Base-by-base conservation (phyloP, 2,329 filamentous ascomycete species). In the Orbilia oligospora region DNA sequence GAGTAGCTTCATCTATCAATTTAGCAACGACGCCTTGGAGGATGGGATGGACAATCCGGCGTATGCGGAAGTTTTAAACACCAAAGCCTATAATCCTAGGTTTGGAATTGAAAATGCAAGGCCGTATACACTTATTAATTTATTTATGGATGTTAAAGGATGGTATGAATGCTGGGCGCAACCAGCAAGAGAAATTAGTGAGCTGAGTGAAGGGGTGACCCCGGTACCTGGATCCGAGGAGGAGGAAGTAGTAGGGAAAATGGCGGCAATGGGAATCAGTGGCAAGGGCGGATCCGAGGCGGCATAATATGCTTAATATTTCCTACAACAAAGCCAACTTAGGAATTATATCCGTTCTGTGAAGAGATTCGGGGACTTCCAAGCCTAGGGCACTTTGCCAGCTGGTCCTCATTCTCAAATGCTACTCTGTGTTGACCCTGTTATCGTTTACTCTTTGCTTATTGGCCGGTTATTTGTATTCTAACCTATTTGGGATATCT, bases 131-230 rank as follows among this genome's bases (percentile, higher is more conserved):
- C 18, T 36, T 9, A 38, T 71, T 0, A 33, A 65, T 33, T n/a
- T 71, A 14, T 64, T 71, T 22, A 46, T 41, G 18, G 5, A 30
- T 24, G 36, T 64, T 38, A 33, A 46, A 46, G 33, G 1, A 5
- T 71, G 68, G 68, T 65, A 71, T 20, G 68, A 61, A 22, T 65
- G 68, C 14, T 71, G 68, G 68, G 56, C 48, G 5, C 16, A 16
- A 1, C 56, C 68, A 20, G 8, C 56, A 27, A 41, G 27, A 33
- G 38, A 44, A 27, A 27, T 71, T 10, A 1, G 36, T 20, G 9
- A 9, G 30, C 18, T 64, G 12, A 33, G 33, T 0, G 51, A 55
- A 18, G 18, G 4, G 18, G 24, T 71, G 10, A 44, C 30, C 3
- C 68, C 68, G 0, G 12, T 71, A 22, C 56, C 68, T 20, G 46